Evolutionary conservation across 2,329 filamentous ascomycete species (phyloP).

Genomic region (Beauveria rudraprayagi): DNA sequence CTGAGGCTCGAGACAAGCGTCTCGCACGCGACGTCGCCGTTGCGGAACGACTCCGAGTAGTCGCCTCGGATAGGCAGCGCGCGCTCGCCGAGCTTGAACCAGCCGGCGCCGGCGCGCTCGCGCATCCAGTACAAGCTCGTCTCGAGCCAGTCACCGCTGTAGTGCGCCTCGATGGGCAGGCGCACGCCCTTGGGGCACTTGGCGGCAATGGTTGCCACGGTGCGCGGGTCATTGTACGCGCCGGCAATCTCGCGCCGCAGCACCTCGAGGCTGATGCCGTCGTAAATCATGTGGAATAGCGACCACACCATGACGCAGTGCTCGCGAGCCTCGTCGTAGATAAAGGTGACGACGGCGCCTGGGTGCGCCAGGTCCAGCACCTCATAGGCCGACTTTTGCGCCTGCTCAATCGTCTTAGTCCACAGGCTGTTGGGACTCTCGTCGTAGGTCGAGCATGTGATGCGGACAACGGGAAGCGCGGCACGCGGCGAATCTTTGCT

Average conservation of each 20-base stretch:
- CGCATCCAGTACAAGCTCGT: conserved; percentile 13
- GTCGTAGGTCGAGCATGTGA: conserved; percentile 9
- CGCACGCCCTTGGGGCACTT: conserved; percentile 5
- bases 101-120: conserved; percentile 1
- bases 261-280: conserved; percentile 10
- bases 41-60: conserved; percentile 6
- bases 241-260: conserved; percentile 9
- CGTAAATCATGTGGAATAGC: conserved; percentile 26
- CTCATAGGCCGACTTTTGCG: conserved; percentile 9
- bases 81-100: background rate
- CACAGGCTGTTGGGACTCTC: conserved; percentile 9
- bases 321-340: conserved; percentile 5
- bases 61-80: background rate
- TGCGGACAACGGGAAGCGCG: conserved; percentile 1
- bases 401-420: conserved; percentile 4
- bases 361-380: conserved; percentile 5
- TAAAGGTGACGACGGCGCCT: conserved; percentile 5
- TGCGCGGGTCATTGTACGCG: conserved; percentile 8
- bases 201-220: background rate
- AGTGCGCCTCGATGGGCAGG: conserved; percentile 10
- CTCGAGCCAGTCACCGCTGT: conserved; percentile 12
- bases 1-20: conserved; percentile 5
- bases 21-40: conserved; percentile 8
- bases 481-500: background rate
- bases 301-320: conserved; percentile 21